Evolutionary conservation across 2,329 filamentous ascomycete genomes (phyloP), one percentile per base, ranked within the genome.

Genomic region (Eurotiales sp.): DNA sequence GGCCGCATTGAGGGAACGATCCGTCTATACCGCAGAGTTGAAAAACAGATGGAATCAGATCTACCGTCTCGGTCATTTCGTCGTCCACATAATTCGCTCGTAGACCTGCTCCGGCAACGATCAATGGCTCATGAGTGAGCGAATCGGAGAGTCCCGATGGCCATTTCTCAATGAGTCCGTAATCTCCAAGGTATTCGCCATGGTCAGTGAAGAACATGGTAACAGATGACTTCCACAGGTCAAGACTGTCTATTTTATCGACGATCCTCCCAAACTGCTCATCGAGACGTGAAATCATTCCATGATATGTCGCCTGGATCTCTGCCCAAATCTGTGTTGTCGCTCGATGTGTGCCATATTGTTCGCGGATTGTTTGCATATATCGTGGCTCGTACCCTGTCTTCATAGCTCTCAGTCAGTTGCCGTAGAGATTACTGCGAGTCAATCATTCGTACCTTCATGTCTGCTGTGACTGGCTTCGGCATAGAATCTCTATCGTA

Each of bases 111-210:
- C 73, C 73, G 1, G 65, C 74, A 14, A 77, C 64, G 19, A 77
- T 70, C 0, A 77, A 61, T 0, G 74, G 75, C 46, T 76, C 71
- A 14, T 71, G 72, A 0, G 70, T 64, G 1, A 77, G 63, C 1
- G 65, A 64, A 27, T 76, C 70, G 0, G 68, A 74, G 0, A 76
- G 56, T 2, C 69, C 74, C 0, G 70, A 74, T 0, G 72, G 74
- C 73, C 75, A 77, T 51, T 77, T 77, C 58, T 78, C 74, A 19
- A 78, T 72, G 11, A 77, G 58, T 0, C 74, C 74, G 47, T 76
- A 65, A 46, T 77, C 74, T 11, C 74, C 74, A 0, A 78, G 66
- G 46, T 72, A 78, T 47, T 77, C 73, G 3, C 74, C 74, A 10
- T 50, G 46, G 11, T 50, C 51, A 74, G 74, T 56, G 19, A 55